Evolutionary conservation across 2,329 filamentous ascomycete species (phyloP), one percentile per base, ranked within the genome.

Genomic region (Alternaria atra): DNA sequence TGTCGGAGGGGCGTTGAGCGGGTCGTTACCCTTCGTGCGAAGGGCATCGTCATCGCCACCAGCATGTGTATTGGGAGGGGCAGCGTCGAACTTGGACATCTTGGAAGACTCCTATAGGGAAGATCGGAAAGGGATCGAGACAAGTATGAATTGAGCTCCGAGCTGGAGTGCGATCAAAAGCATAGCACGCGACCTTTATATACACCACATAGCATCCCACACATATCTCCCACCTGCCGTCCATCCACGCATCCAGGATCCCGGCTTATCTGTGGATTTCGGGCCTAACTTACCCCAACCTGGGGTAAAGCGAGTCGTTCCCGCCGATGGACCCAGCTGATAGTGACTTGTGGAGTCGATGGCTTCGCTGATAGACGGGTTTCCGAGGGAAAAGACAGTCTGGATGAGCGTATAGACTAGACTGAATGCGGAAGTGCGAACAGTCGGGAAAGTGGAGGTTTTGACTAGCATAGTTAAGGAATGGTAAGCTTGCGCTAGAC

Each of bases 31-130:
- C 55, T 77, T 74, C 12, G 71, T 66, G 17, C 69, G 64, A 10
- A 75, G 67, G 8, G 70, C 69, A 66, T 75, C 66, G 34, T 76
- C 69, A 44, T 74, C 63, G 35, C 71, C 72, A 46, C 71, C 73
- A 32, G 73, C 72, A 53, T 75, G 67, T 15, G 74, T 75, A 34
- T 76, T 77, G n/a, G 74, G 73, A 35, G 70, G 73, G 58, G 73
- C 66, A 63, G 71, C 66, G 44, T 74, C 73, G 50, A 75, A 65
- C 27, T 71, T 40, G 6, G 74, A 71, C 74, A 77, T 77, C 6
- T 50, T 63, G 39, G 17, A 57, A n/a, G 15, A 52, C n/a, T 29
- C 13, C 5, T 39, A 27, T 12, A 39, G 23, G 25, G 9, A 34
- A 23, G 6, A 23, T 23, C 3, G 15, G 9, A 50, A 44, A 43